Percentiles rank a stretch among this genome's conserved stretches.
Evolutionary conservation across 1,139 yeast genomes (phyloP).

Genomic region (Yamadazyma triangularis): DNA sequence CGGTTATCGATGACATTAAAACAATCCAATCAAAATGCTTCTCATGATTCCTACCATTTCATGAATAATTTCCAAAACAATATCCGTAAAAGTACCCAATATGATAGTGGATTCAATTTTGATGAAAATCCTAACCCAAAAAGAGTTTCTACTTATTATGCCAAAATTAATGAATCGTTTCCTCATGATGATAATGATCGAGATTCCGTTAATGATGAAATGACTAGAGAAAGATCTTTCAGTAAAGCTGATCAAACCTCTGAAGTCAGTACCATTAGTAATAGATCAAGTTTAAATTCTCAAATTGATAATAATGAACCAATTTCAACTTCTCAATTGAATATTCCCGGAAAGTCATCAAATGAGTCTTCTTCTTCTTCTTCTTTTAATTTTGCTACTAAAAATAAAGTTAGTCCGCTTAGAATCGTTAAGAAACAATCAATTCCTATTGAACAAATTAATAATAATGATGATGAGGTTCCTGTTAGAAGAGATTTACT

Average conservation of each 20-base stretch:
- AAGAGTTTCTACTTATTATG: constrained; percentile 30
- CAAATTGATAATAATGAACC: constrained; percentile 2
- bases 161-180: constrained; percentile 18
- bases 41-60: constrained; percentile 39
- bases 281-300: constrained; percentile 21
- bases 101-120: background rate
- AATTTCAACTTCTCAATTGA: too few species aligned
- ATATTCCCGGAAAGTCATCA: background rate
- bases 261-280: constrained; percentile 23
- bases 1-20: constrained; percentile 38
- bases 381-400: constrained; percentile 9
- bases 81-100: constrained; percentile 11
- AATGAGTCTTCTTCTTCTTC: constrained; percentile 4
- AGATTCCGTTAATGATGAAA: constrained; percentile 8
- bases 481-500: constrained; percentile 32
- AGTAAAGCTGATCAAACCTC: constrained; percentile 11
- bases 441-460: constrained; percentile 13
- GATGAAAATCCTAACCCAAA: constrained; percentile 3
- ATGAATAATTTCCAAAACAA: constrained; percentile 42
- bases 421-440: constrained; percentile 15
- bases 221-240: constrained; percentile 9
- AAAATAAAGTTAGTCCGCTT: constrained; percentile 13
- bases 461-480: constrained; percentile 6
- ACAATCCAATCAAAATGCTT: constrained; percentile 21
- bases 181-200: constrained; percentile 8